Evolutionary conservation across 768 basidiomycete species (phyloP), one percentile per base, ranked within the genome.

Genomic region (Botryobasidium botryosum): DNA sequence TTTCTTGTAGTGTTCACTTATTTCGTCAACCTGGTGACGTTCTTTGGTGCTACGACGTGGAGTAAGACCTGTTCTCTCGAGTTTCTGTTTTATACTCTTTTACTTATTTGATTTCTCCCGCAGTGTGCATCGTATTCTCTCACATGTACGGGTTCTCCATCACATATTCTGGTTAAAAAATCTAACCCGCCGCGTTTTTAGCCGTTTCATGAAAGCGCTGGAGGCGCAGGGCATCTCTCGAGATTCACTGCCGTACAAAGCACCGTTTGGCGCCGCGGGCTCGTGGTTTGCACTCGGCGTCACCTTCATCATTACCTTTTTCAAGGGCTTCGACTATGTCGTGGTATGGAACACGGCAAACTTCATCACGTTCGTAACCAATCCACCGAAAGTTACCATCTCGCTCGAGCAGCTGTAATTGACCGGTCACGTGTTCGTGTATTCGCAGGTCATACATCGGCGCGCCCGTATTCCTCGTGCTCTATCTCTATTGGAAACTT

Each of bases 321-420:
- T 45, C 26, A 25, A 37, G 31, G 54, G 65, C 17, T 66, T 64
- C 41, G 59, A 63, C 48, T 60, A 62, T 0, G 65, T 67, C 52
- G 53, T 66, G 3, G 64, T 65, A 21, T 77, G 70, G 60, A 66
- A 60, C 50, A 57, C 59, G 10, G 70, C 71, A 51, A 76, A 66
- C 43, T 78, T 78, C 50, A 61, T 82, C 51, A 79, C 77, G 62
- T 44, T 12, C 37, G 37, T 10, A n/a, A n/a, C n/a, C n/a, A n/a
- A n/a, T n/a, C n/a, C n/a, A n/a, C n/a, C n/a, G n/a, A n/a, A n/a
- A n/a, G n/a, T n/a, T n/a, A n/a, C n/a, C n/a, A n/a, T n/a, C n/a
- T n/a, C n/a, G n/a, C n/a, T n/a, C n/a, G n/a, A n/a, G n/a, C n/a
- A n/a, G n/a, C n/a, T n/a, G n/a, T n/a, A n/a, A n/a, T n/a, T n/a